Evolutionary conservation across 768 basidiomycete species (phyloP), one percentile per base, ranked within the genome.

Genomic region (Naganishia randhawae): DNA sequence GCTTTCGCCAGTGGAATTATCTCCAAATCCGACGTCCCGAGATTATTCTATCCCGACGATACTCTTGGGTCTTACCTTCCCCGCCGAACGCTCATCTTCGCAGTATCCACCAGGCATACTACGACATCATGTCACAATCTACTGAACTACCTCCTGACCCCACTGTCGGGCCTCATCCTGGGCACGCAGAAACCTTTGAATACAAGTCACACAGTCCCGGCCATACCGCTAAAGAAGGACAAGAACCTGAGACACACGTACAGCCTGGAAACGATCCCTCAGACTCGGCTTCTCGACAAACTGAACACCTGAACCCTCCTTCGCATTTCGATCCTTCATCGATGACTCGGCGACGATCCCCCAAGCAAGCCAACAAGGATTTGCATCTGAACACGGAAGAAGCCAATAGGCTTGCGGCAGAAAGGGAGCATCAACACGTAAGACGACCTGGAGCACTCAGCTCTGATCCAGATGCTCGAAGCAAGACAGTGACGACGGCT

Each of bases 401-500:
- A 14, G 57, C 57, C 37, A 61, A 61, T 39, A 25, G 57, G 29
- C 37, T 61, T 16, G 57, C 57, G 8, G 57, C 57, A 8, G 57
- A 61, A 61, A 61, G 57, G 57, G 57, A 61, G n/a, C 37, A 25
- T 22, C 22, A 31, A 4, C 19, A 31, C 19, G 51, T 39, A 14
- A 54, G 50, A 35, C 5, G 67, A 51, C 70, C 66, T 8, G 67
- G 66, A 6, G 70, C 67, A 2, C 39, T 71, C n/a, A 50, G 50
- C 14, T 77, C 78, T 32, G 73, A 74, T 65, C 80, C 81, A 22
- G 88, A 92, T 78, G 90, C 90, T 0, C 87, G 89, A 65, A 89
- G 88, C 71, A 90, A 88, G 82, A 86, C 87, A 6, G 88, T 92
- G 68, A 90, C 89, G 0, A 84, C 85, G n/a, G 88, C 88, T 2